Base-by-base conservation (phyloP, 2,329 filamentous ascomycete species). In the Dendryphion nanum region DNA sequence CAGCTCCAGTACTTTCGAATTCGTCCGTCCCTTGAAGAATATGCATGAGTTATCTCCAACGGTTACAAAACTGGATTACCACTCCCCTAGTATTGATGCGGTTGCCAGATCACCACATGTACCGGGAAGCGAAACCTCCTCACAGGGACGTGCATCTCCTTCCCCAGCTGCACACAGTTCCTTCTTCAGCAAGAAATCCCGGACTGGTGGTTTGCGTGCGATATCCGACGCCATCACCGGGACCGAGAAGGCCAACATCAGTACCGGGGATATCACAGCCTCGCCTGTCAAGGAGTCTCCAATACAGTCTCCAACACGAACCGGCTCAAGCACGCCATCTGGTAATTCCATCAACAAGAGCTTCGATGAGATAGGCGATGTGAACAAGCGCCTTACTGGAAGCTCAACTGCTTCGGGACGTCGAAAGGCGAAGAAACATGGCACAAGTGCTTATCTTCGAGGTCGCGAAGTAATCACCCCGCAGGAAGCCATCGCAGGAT, bases 381-480 rank as follows among this genome's bases (percentile, higher is more conserved):
- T 50, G 2, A 51, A 42, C 35, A 57, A 60, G 24, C 53, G 59
- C 24, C 44, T 61, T 10, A 69, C 68, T 5, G 54, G 77, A 21
- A 66, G 68, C 5, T 68, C 70, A 14, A 70, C 69, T 30, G 67
- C 65, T 8, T 66, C 69, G 33, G 59, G 58, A 31, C 50, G 47
- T 39, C 61, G 55, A 40, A 61, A 60, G 44, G 90, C 91, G 67
- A 81, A 82, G 35, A 98, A 98, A 72, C 94, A 97, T 63, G 84
- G 89, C 41, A 98, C 93, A 0, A 96, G 90, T 57, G 93, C 93
- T 1, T 98, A 97, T 66, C 87, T 83, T 14, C 84, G 87, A 19
- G 93, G 93, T 0, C 71, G 97, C 28, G 78, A 86, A 52, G 89
- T 90, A 66, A 85, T 91, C 43, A 71, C 79, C 0, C 93, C 93